phyloP scores from a whole-genome alignment of 2,329 filamentous ascomycete genomes.

The Ascochyta koolunga region DNA sequence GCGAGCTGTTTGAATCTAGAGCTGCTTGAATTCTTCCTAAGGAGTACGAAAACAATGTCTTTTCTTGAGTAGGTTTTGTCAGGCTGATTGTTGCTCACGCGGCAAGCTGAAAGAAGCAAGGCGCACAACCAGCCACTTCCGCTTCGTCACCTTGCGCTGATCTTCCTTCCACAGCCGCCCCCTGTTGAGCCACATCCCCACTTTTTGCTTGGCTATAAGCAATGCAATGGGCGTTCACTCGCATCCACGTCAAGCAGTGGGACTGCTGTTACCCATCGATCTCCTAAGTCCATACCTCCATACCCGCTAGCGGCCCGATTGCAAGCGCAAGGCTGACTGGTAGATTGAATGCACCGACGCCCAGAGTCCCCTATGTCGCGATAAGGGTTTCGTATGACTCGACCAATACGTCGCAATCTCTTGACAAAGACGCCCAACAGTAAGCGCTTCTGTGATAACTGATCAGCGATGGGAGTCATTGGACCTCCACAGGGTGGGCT shows the following conservation, averaged over 20 bases:
- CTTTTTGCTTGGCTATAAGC: constrained; percentile 7
- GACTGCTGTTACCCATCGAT: neutral
- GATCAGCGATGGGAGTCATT: constrained; percentile 3
- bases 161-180: neutral
- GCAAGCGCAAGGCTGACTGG: constrained; percentile 2
- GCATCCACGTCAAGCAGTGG: constrained; percentile 15
- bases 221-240: neutral
- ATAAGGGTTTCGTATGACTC: constrained; percentile 6
- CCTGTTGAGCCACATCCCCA: constrained; percentile 16
- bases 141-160: constrained; percentile 16
- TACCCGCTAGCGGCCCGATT: constrained; percentile 4
- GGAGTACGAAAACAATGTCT: neutral
- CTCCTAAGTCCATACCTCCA: neutral
- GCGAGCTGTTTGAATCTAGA: neutral
- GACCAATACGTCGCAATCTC: constrained; percentile 13
- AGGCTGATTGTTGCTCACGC: neutral
- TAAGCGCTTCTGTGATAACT: constrained; percentile 6
- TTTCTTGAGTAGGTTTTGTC: neutral
- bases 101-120: neutral
- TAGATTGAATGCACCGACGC: constrained; percentile 6
- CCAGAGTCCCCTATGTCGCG: neutral
- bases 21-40: neutral
- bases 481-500: neutral
- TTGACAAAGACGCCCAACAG: constrained; percentile 8
- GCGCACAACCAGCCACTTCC: constrained; percentile 7